phyloP scores from a whole-genome alignment of 176 grass and related monocot genomes.

The Cocos nucifera region DNA sequence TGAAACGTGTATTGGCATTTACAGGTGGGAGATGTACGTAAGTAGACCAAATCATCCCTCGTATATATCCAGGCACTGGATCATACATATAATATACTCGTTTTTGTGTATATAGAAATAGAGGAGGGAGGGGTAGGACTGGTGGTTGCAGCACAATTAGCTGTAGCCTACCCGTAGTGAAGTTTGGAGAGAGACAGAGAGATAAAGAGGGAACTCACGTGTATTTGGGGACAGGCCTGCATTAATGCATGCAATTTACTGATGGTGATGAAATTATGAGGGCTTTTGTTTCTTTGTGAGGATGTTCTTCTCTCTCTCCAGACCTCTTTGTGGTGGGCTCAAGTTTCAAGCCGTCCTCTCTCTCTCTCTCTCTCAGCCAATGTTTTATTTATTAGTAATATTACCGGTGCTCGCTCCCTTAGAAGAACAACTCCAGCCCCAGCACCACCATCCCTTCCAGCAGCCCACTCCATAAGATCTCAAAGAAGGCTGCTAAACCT shows the following conservation, averaged over 20 bases:
- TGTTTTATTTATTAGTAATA: too few species aligned
- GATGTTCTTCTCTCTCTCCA: constrained; percentile 14
- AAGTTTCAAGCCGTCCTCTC: not conserved
- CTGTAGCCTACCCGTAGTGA: not conserved
- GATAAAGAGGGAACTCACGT: constrained; percentile 4
- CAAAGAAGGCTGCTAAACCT: constrained; percentile 61
- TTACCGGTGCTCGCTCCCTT: too few species aligned
- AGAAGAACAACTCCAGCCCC: too few species aligned
- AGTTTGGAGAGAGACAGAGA: not conserved
- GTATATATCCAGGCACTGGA: too few species aligned
- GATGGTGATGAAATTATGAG: constrained; percentile 22
- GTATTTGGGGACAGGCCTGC: constrained; percentile 13
- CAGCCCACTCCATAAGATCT: constrained; percentile 31
- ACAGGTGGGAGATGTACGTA: too few species aligned
- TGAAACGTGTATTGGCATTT: not conserved
- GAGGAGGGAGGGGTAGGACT: not conserved
- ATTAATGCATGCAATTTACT: constrained; percentile 26
- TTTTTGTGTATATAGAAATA: too few species aligned
- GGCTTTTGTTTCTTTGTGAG: constrained; percentile 20
- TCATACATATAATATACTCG: too few species aligned
- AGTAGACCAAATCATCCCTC: too few species aligned
- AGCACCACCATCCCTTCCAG: constrained; percentile 10
- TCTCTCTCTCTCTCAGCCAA: not conserved
- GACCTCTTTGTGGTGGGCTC: constrained; percentile 1
- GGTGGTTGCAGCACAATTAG: not conserved